Evolutionary conservation across 2,329 filamentous ascomycete genomes (phyloP).

Genomic region (Simplicillium aogashimaense): DNA sequence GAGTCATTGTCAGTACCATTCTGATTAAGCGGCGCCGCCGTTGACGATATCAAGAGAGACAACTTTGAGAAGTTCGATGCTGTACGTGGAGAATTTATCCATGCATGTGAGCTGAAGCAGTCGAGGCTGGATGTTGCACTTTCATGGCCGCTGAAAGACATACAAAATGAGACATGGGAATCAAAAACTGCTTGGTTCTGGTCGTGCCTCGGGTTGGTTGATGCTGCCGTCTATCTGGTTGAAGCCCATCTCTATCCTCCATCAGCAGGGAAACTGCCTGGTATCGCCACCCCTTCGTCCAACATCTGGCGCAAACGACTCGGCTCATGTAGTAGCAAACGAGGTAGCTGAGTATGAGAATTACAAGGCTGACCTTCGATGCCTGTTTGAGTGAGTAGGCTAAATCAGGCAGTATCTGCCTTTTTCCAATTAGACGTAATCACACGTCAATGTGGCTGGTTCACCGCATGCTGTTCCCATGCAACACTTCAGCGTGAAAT

Average conservation of each 20-base stretch:
- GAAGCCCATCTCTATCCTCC: background rate
- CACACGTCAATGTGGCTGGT: no score
- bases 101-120: slow-evolving; percentile 7
- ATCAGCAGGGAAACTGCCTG: no score
- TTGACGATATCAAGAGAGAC: slow-evolving; percentile 11
- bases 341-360: no score
- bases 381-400: no score
- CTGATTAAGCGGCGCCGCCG: slow-evolving; percentile 11
- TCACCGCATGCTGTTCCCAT: no score
- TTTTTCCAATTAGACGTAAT: no score
- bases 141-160: background rate
- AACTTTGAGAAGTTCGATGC: slow-evolving; percentile 7
- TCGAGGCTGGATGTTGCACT: background rate
- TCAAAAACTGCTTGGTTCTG: slow-evolving; percentile 1
- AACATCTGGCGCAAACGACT: no score
- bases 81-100: slow-evolving; percentile 11
- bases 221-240: background rate
- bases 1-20: slow-evolving; percentile 11
- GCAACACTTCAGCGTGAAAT: no score
- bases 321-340: no score
- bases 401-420: no score
- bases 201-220: background rate
- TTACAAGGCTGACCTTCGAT: no score
- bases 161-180: background rate
- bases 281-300: no score